Percentiles rank a stretch among this genome's conserved stretches.
phyloP scores from a whole-genome alignment of 306 rosid species.

The Mimosa bimucronata region DNA sequence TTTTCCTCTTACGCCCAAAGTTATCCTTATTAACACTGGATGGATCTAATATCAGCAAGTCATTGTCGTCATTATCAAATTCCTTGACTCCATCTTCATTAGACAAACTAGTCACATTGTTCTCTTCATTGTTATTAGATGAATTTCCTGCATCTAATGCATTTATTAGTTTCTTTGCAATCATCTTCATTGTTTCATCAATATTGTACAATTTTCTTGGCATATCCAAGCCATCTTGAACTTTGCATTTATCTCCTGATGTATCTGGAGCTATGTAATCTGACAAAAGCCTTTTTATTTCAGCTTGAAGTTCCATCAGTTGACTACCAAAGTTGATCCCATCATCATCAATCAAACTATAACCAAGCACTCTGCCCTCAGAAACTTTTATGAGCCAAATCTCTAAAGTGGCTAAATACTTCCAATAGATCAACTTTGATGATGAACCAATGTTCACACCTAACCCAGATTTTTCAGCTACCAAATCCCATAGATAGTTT shows the following conservation, averaged over 20 bases:
- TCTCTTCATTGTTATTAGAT: constrained; percentile 3
- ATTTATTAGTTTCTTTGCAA: constrained; percentile 23
- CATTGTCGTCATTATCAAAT: neutral
- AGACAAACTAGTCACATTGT: constrained; percentile 26
- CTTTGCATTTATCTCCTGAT: neutral
- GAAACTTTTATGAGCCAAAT: constrained; percentile 42
- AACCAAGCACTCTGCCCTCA: constrained; percentile 40
- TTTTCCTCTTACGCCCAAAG: constrained; percentile 42
- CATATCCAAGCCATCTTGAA: constrained; percentile 26
- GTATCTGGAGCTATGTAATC: constrained; percentile 27
- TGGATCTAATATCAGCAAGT: neutral
- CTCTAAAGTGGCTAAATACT: constrained; percentile 60
- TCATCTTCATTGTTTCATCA: constrained; percentile 6
- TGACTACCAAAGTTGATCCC: constrained; percentile 39
- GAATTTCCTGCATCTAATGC: constrained; percentile 5
- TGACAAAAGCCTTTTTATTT: constrained; percentile 38
- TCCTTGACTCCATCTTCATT: neutral
- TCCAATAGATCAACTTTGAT: constrained; percentile 52
- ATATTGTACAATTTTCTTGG: constrained; percentile 9
- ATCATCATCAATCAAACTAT: constrained; percentile 43
- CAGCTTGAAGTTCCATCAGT: constrained; percentile 55
- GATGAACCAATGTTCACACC: constrained; percentile 46
- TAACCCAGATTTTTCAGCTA: constrained; percentile 62
- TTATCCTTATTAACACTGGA: neutral
- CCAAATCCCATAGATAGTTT: constrained; percentile 58